These are phyloP conservation scores for Obelidium mucronatum DNA, from an alignment of 192 early-diverging fungal genomes.

Conservation along the genomic window DNA sequence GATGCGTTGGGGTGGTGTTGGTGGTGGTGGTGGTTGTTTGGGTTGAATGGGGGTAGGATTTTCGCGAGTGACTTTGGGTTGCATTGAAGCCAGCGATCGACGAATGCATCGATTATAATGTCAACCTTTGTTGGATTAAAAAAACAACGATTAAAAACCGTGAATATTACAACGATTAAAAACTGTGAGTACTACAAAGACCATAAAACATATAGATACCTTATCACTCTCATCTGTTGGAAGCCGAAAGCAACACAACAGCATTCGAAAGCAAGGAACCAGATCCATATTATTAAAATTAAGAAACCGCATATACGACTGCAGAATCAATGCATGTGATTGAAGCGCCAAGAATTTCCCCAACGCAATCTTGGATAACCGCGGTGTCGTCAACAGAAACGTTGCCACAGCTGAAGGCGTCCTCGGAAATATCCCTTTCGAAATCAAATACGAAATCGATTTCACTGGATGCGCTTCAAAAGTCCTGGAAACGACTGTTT, in stretches of 20 bases:
- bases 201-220: background rate
- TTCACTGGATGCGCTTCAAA: constrained; percentile 34
- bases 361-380: background rate
- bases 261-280: constrained; percentile 11
- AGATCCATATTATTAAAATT: background rate
- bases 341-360: constrained; percentile 21
- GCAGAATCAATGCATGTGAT: constrained; percentile 11
- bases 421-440: constrained; percentile 16
- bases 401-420: constrained; percentile 25
- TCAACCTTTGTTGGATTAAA: background rate
- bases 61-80: constrained; percentile 27
- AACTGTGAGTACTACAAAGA: too few species aligned
- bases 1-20: background rate
- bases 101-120: constrained; percentile 22
- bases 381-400: constrained; percentile 20
- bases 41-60: constrained; percentile 17
- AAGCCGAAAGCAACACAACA: constrained; percentile 3
- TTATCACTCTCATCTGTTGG: constrained; percentile 28
- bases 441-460: constrained; percentile 13
- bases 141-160: background rate
- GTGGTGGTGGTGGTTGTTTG: background rate
- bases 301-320: background rate
- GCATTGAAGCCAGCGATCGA: constrained; percentile 9
- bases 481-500: constrained; percentile 19
- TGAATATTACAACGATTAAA: too few species aligned